Conservation (phyloP, 148 eudicot species). For the Rhododendron vialii region DNA sequence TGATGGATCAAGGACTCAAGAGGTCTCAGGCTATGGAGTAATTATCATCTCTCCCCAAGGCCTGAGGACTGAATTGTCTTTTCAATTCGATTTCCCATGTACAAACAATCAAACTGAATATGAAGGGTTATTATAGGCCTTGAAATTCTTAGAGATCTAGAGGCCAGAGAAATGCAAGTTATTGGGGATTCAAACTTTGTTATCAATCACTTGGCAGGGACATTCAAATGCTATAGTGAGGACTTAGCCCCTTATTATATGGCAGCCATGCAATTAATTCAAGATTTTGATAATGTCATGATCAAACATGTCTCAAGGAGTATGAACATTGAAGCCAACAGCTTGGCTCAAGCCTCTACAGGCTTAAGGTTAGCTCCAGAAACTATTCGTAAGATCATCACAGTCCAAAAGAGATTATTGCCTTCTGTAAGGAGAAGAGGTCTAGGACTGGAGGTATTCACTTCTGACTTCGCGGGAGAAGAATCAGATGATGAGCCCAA, state of each 20-base stretch:
- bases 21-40: too few species aligned
- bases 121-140: not conserved
- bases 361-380: not conserved
- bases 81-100: not conserved
- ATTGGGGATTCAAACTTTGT: not conserved
- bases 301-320: not conserved
- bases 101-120: not conserved
- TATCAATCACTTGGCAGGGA: not conserved
- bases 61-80: not conserved
- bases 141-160: not conserved
- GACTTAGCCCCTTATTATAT: not conserved
- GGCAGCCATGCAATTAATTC: not conserved
- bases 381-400: too few species aligned
- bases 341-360: not conserved
- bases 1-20: too few species aligned
- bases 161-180: fast-evolving
- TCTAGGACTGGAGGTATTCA: too few species aligned
- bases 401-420: too few species aligned
- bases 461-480: too few species aligned
- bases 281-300: not conserved
- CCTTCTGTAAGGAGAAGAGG: too few species aligned
- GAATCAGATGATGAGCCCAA: too few species aligned
- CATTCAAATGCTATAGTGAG: not conserved
- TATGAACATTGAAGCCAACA: not conserved
- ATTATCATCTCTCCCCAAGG: too few species aligned